Evolutionary conservation across 371 early-diverging fungal genomes (phyloP), one percentile per base, ranked within the genome.

Genomic region (Mucor piriformis): DNA sequence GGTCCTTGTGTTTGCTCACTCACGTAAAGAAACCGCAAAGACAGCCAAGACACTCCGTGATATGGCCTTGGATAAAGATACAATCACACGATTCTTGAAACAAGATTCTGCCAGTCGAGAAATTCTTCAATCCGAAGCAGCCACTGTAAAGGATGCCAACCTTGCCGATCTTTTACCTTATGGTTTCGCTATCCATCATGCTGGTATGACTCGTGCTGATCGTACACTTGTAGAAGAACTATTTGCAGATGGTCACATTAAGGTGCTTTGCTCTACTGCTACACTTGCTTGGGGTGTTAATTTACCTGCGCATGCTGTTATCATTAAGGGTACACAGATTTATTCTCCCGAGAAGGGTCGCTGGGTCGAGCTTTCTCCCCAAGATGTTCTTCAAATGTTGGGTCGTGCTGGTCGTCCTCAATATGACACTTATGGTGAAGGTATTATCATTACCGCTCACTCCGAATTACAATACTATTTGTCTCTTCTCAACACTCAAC

Each of bases 201-300:
- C 99, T 18, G 99, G 99, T 50, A 94, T 99, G 94, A 86, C 87
- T 6, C 88, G 98, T 58, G 83, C 89, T 21, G 96, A 98, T 70
- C 93, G 99, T 73, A 89, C 91, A 8, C 70, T 92, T 33, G 95
- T 97, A 15, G 99, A 99, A 79, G 92, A 95, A 25, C 67, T 96
- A 67, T 99, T 99, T 76, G 87, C 84, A 20, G 93, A 90, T 49
- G 93, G 94, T 2, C 92, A 93, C 56, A 81, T 99, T 59, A 90
- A 94, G 74, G 95, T 99, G 15, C 85, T 99, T 46, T 94, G 96
- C 34, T 95, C 95, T 4, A 99, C 99, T 10, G 96, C 99, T 13
- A 99, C 99, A 0, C 82, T 99, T 48, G 99, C 99, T 29, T 99
- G 99, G 99, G 99, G 99, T 79, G 99, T 99, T 57, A 99, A 99